Conservation (phyloP, 2,329 filamentous ascomycete species). For the Fusarium staphyleae region DNA sequence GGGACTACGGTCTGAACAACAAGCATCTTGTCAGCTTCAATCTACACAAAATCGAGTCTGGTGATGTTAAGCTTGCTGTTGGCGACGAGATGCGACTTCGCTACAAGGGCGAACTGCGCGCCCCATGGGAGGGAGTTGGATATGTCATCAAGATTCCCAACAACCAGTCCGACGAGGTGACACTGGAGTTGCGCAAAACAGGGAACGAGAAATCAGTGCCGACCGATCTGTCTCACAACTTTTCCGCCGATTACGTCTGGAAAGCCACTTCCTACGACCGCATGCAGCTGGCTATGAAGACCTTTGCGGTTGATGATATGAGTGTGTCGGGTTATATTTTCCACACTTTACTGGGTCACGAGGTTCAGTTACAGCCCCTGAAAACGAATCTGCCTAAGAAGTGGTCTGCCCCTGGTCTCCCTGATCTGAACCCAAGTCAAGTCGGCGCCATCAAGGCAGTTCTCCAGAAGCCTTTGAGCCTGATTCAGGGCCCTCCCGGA, state of each 20-base stretch:
- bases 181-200: slow-evolving; percentile 90
- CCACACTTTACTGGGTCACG: slow-evolving; percentile 93
- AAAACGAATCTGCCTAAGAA: slow-evolving; percentile 96
- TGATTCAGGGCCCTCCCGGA: slow-evolving; percentile 96
- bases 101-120: slow-evolving; percentile 91
- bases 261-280: slow-evolving; percentile 99
- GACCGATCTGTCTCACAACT: slow-evolving; percentile 95
- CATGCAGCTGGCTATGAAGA: slow-evolving; percentile 99
- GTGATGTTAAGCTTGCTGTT: slow-evolving; percentile 96
- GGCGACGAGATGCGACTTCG: slow-evolving; percentile 98
- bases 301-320: slow-evolving; percentile 96
- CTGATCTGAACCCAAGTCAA: slow-evolving; percentile 94
- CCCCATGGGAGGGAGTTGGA: slow-evolving; percentile 95
- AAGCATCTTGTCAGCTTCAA: slow-evolving; percentile 97
- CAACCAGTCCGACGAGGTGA: slow-evolving; percentile 98
- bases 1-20: slow-evolving; percentile 95
- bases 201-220: slow-evolving; percentile 96
- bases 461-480: slow-evolving; percentile 87
- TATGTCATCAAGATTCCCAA: slow-evolving; percentile 99
- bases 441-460: slow-evolving; percentile 97
- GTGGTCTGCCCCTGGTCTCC: slow-evolving; percentile 92
- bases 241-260: slow-evolving; percentile 99
- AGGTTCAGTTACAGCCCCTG: slow-evolving; percentile 92
- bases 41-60: slow-evolving; percentile 94
- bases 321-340: slow-evolving; percentile 99